Conservation (phyloP, 106 monocot species). For the Dactylorhiza incarnata region DNA sequence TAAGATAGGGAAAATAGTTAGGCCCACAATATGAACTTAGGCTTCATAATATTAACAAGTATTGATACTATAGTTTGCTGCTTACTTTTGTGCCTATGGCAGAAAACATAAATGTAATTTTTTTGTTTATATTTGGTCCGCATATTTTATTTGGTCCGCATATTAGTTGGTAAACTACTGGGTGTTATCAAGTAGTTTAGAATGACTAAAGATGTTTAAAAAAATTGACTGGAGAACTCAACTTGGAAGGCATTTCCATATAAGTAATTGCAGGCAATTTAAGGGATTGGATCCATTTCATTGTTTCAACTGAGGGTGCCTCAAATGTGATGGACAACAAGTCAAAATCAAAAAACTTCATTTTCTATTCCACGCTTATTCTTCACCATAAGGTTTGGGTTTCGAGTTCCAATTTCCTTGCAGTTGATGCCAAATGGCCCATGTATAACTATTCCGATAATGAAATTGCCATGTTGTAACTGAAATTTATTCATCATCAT, state of each 20-base stretch:
- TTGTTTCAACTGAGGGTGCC: not conserved
- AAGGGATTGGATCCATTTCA: not conserved
- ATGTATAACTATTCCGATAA: not conserved
- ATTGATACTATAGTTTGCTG: not conserved
- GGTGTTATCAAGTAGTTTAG: not conserved
- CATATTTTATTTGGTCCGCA: not conserved
- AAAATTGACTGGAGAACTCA: not conserved
- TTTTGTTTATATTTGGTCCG: not conserved
- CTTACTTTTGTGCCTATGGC: not conserved
- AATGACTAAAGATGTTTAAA: not conserved
- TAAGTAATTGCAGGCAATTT: not conserved
- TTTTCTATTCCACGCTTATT: too few relatives aligned
- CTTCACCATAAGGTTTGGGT: too few relatives aligned
- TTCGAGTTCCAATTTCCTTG: too few relatives aligned
- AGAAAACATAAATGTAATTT: not conserved
- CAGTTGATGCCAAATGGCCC: too few relatives aligned
- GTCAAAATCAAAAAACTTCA: too few relatives aligned
- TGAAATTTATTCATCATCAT: not conserved
- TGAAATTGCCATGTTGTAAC: not conserved
- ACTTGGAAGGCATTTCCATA: not conserved
- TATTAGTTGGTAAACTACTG: not conserved
- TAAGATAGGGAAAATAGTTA: not conserved
- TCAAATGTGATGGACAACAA: not conserved
- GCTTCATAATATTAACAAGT: not conserved
- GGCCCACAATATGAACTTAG: not conserved